A percentile compares a stretch with the other conserved stretches of the same genome.
These are phyloP conservation scores for Lipomyces yamadae DNA, from an alignment of 805 yeast genomes.

Conservation along the genomic window DNA sequence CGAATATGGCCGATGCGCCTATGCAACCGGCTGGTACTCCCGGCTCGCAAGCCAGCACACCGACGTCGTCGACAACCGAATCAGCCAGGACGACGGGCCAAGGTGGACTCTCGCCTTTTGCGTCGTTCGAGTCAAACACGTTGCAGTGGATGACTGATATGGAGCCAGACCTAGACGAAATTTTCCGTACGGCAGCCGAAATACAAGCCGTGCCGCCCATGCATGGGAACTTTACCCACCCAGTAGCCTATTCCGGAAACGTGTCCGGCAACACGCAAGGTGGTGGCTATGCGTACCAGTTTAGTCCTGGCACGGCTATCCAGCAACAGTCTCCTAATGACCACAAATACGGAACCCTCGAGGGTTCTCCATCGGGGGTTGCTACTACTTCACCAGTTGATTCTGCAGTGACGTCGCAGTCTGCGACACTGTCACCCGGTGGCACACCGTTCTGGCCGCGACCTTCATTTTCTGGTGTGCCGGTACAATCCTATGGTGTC, in stretches of 20 bases:
- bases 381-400: background rate
- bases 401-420: background rate
- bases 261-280: conserved; percentile 36
- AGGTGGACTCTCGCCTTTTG: conserved; percentile 36
- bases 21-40: background rate
- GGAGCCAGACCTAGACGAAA: conserved; percentile 39
- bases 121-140: conserved; percentile 37
- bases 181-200: conserved; percentile 39
- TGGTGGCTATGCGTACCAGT: conserved; percentile 38
- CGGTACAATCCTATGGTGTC: background rate
- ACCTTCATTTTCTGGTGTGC: background rate
- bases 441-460: background rate
- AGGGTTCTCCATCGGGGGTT: conserved; percentile 6
- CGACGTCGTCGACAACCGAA: conserved; percentile 25
- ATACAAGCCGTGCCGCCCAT: conserved; percentile 37
- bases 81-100: conserved; percentile 18
- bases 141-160: conserved; percentile 39
- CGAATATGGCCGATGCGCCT: background rate
- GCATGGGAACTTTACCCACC: conserved; percentile 36
- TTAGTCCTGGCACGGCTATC: conserved; percentile 34
- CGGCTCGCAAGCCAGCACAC: conserved; percentile 32
- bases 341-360: background rate
- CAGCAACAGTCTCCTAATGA: conserved; percentile 18
- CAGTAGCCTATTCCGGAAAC: conserved; percentile 37
- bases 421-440: background rate